phyloP scores from a whole-genome alignment of 768 basidiomycete species.

The Naganishia randhawae region DNA sequence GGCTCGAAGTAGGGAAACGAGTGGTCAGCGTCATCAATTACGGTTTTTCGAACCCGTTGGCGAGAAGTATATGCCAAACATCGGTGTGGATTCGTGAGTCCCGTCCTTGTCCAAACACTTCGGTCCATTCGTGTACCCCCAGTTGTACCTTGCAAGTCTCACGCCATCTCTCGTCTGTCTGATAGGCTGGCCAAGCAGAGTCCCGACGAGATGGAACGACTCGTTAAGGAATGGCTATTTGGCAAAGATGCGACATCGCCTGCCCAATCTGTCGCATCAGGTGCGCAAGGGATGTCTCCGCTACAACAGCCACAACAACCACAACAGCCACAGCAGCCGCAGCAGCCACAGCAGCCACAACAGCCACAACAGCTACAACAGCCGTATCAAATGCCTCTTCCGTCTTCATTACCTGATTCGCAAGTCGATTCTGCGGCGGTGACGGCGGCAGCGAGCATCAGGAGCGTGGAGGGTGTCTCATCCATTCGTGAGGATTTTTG shows the following conservation, averaged over 20 bases:
- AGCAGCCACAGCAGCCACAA: not conserved
- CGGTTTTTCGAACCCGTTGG: conserved; percentile 74
- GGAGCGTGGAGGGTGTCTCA: not conserved
- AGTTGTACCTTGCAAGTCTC: conserved; percentile 15
- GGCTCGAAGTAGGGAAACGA: conserved; percentile 69
- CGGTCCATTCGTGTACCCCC: too few relatives aligned
- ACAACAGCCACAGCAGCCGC: not conserved
- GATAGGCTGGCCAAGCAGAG: conserved; percentile 56
- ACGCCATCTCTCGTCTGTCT: conserved; percentile 20
- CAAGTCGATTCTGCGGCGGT: not conserved
- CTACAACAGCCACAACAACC: conserved; percentile 16
- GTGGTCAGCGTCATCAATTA: conserved; percentile 64
- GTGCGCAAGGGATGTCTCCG: not conserved
- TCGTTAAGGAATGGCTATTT: conserved; percentile 75
- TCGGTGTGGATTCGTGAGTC: conserved; percentile 53
- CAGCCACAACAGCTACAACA: not conserved
- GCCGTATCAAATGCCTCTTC: not conserved
- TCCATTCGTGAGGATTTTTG: not conserved
- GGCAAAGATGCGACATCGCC: conserved; percentile 32
- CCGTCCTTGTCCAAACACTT: conserved; percentile 53
- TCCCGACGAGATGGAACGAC: conserved; percentile 58
- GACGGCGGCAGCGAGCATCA: not conserved
- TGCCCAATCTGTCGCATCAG: conserved; percentile 3
- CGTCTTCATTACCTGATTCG: not conserved
- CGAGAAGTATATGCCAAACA: conserved; percentile 77